Percentiles rank a stretch among this genome's conserved stretches.
Evolutionary conservation across 345 rosid genomes (phyloP).

Genomic region (Ricinus communis): DNA sequence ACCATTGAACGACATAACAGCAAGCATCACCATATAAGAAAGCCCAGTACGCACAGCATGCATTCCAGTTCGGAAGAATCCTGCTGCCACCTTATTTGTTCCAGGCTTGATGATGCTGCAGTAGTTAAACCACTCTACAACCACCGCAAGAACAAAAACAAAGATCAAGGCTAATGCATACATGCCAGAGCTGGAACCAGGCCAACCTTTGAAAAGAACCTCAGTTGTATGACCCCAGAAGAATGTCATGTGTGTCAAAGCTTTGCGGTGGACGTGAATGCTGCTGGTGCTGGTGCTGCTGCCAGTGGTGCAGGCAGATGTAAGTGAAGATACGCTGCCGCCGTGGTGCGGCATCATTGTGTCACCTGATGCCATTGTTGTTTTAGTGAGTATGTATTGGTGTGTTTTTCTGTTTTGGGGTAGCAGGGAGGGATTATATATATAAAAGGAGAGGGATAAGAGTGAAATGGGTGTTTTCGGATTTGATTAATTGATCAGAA

Average conservation of each 20-base stretch:
- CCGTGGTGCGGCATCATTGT: background rate
- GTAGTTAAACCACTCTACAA: conserved; percentile 54
- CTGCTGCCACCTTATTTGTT: conserved; percentile 47
- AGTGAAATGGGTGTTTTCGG: background rate
- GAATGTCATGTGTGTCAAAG: conserved; percentile 30
- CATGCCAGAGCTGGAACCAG: conserved; percentile 58
- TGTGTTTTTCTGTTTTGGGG: background rate
- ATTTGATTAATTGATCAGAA: background rate
- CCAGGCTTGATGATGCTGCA: conserved; percentile 47
- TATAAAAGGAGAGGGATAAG: background rate
- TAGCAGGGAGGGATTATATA: background rate
- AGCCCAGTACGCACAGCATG: conserved; percentile 51
- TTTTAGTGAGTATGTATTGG: background rate
- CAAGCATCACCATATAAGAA: conserved; percentile 68
- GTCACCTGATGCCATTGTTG: background rate
- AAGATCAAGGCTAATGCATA: conserved; percentile 62
- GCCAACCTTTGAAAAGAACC: conserved; percentile 79
- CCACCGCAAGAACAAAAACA: conserved; percentile 55
- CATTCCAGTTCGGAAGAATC: conserved; percentile 55
- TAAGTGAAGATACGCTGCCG: background rate
- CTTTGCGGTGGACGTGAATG: conserved; percentile 21
- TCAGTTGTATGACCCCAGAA: conserved; percentile 65
- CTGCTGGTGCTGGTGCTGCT: background rate
- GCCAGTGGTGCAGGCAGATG: conserved; percentile 27
- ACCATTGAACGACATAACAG: conserved; percentile 81